Evolutionary conservation across 2,329 filamentous ascomycete species (phyloP), one percentile per base, ranked within the genome.

Genomic region (Colletotrichum sp.): DNA sequence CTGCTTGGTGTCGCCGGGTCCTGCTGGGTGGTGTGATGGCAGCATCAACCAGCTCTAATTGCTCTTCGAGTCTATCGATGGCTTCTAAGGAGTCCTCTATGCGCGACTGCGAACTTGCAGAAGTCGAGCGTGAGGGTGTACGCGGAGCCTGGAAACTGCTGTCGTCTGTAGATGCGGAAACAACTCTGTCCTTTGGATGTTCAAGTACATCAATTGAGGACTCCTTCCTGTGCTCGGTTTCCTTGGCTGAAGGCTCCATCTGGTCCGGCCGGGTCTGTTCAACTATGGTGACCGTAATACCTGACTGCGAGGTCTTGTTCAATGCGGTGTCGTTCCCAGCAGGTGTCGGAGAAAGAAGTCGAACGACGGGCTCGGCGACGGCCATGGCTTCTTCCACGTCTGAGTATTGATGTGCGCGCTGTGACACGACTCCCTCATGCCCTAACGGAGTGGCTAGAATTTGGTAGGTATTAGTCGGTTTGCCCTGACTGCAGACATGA

Each of bases 21-120:
- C 76, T 77, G 18, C 79, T 78, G 5, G 80, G 76, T 3, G 83
- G 82, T 5, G 79, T 75, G 13, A 85, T 78, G 13, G 86, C 81
- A n/a, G 82, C 81, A 64, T 84, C 79, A 38, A 91, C 83, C 3
- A 86, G 89, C 76, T 93, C 90, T 12, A 92, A 84, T 64, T 91
- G 86, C 36, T 93, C 91, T 76, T 93, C 90, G 18, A 93, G 84
- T 73, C 86, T 84, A 78, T 93, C 91, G 24, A 93, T 83, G 75
- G 90, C 90, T 79, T 91, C 90, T 11, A 93, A 83, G 3, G 90
- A 92, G 78, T 92, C 91, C 78, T 93, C 91, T 64, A 93, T 92
- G 21, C 90, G 87, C 31, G 87, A 80, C 47, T 81, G 79, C 59
- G 81, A 77, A 51, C 75, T 83, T 15, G 58, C 62, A 11, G 72